These are phyloP conservation scores for Penicillium desertorum DNA, from an alignment of 495 filamentous ascomycete genomes.

Conservation along the genomic window DNA sequence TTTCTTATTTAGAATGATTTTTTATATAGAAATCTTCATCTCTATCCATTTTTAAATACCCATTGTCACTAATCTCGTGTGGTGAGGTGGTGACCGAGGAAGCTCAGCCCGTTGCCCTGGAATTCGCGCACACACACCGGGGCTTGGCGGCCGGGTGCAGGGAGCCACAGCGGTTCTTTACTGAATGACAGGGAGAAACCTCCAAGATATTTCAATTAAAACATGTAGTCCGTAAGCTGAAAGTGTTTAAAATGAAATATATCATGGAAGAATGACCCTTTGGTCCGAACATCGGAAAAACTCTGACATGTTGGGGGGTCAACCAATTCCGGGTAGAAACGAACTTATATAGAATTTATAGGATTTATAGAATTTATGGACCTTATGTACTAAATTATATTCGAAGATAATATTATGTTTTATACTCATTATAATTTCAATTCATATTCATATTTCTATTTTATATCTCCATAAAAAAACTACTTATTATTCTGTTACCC, in stretches of 20 bases:
- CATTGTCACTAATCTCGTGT: slow-evolving; percentile 6
- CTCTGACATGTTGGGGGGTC: slow-evolving; percentile 36
- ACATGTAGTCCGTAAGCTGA: not conserved
- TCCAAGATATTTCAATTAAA: not conserved
- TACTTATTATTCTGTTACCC: not conserved
- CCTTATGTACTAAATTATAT: not conserved
- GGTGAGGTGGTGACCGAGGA: slow-evolving; percentile 11
- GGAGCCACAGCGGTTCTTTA: slow-evolving; percentile 16
- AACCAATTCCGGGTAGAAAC: slow-evolving; percentile 15
- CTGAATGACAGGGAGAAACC: not conserved
- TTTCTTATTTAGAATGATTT: not conserved
- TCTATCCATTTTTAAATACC: not conserved
- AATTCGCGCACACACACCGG: slow-evolving; percentile 42
- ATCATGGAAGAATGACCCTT: slow-evolving; percentile 18
- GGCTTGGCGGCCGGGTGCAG: slow-evolving; percentile 46
- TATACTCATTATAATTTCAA: not conserved
- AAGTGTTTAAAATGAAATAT: slow-evolving; percentile 9
- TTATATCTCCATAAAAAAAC: not conserved
- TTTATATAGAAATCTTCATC: slow-evolving; percentile 3
- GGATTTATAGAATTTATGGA: not conserved
- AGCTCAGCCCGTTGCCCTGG: slow-evolving; percentile 26
- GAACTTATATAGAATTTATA: not conserved
- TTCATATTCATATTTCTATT: not conserved
- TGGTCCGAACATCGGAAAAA: slow-evolving; percentile 33
- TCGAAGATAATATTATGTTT: not conserved